Evolutionary conservation across 495 filamentous ascomycete species (phyloP).

Genomic region (Thermochaetoides thermophila): DNA sequence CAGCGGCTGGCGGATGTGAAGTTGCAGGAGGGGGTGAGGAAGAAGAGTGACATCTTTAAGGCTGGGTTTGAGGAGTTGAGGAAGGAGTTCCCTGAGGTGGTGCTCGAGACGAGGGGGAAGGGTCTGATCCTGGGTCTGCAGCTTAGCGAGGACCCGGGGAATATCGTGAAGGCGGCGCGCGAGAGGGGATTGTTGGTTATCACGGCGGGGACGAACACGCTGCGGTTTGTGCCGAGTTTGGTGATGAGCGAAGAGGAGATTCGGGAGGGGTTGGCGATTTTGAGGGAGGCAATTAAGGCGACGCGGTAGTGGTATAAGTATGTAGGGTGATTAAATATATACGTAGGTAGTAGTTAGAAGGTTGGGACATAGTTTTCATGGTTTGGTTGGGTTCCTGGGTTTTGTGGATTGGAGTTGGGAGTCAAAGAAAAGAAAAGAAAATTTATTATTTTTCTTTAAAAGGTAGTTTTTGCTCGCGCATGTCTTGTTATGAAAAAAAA

Average conservation of each 20-base stretch:
- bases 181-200: slow-evolving; percentile 85
- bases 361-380: too few species aligned
- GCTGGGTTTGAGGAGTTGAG: slow-evolving; percentile 47
- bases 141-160: slow-evolving; percentile 50
- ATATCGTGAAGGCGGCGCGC: slow-evolving; percentile 67
- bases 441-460: background rate
- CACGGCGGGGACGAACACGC: slow-evolving; percentile 75
- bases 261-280: slow-evolving; percentile 52
- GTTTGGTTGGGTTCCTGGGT: background rate
- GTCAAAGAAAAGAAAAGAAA: background rate
- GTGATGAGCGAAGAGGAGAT: slow-evolving; percentile 67
- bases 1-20: slow-evolving; percentile 48
- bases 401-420: slow-evolving; percentile 5
- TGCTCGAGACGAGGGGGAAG: slow-evolving; percentile 65
- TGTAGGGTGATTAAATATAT: background rate
- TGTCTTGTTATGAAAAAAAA: too few species aligned
- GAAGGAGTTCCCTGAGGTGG: slow-evolving; percentile 51
- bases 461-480: too few species aligned
- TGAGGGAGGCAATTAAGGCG: slow-evolving; percentile 56
- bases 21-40: slow-evolving; percentile 47
- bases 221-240: slow-evolving; percentile 75
- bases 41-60: slow-evolving; percentile 50
- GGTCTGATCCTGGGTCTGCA: slow-evolving; percentile 81
- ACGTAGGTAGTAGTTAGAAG: background rate
- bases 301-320: slow-evolving; percentile 9